These are phyloP conservation scores for Botryotinia narcissicola DNA, from an alignment of 2,329 filamentous ascomycete species.

Conservation along the genomic window DNA sequence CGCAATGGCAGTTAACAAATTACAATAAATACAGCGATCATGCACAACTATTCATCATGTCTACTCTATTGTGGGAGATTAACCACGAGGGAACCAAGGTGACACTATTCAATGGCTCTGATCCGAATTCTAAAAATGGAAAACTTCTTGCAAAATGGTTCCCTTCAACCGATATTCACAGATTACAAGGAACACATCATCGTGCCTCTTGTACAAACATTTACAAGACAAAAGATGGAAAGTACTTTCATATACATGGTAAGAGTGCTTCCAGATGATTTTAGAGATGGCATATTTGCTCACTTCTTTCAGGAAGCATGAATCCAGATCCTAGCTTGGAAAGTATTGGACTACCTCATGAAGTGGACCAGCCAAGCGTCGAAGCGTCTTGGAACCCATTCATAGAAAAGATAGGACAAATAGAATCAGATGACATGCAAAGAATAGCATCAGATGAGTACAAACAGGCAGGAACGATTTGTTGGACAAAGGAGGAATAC, in stretches of 20 bases:
- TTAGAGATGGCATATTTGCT: not conserved
- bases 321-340: not conserved
- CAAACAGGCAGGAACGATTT: not conserved
- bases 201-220: not conserved
- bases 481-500: slow-evolving; percentile 25
- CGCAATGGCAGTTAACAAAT: not conserved
- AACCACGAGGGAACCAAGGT: slow-evolving; percentile 13
- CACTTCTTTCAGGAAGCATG: not conserved
- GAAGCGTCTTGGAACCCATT: not conserved
- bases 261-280: not conserved
- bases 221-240: not conserved
- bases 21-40: not conserved
- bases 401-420: not conserved
- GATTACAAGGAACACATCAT: slow-evolving; percentile 25
- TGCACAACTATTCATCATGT: slow-evolving; percentile 31
- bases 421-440: not conserved
- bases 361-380: not conserved
- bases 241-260: not conserved
- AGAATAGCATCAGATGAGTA: not conserved
- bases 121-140: not conserved
- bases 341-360: not conserved
- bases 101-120: not conserved
- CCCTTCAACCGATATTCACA: slow-evolving; percentile 27
- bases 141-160: slow-evolving; percentile 18
- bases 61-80: slow-evolving; percentile 17